These are phyloP conservation scores for Zalaria obscura DNA, from an alignment of 2,329 filamentous ascomycete species.

Conservation along the genomic window DNA sequence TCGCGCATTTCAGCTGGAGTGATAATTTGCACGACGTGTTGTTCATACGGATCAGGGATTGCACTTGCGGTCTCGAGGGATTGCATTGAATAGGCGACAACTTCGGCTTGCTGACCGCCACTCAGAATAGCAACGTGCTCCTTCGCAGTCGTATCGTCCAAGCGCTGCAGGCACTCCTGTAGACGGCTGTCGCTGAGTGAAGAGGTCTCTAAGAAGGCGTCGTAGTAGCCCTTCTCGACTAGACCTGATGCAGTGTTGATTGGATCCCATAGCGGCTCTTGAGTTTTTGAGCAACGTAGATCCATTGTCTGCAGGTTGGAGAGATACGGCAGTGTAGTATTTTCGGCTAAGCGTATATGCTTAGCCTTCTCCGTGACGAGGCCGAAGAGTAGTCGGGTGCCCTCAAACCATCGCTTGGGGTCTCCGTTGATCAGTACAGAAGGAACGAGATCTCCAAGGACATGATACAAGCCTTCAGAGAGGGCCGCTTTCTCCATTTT, in stretches of 20 bases:
- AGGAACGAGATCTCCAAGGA: slow-evolving; percentile 16
- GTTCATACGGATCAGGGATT: neutral
- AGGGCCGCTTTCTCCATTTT: slow-evolving; percentile 18
- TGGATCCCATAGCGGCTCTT: too few relatives aligned
- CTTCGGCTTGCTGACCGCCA: too few relatives aligned
- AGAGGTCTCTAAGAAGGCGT: too few relatives aligned
- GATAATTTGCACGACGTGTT: neutral
- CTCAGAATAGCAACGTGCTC: too few relatives aligned
- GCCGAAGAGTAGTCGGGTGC: slow-evolving; percentile 20
- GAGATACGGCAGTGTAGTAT: slow-evolving; percentile 11
- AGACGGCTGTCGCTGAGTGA: too few relatives aligned
- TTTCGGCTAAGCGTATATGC: slow-evolving; percentile 5
- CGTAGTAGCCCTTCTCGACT: too few relatives aligned
- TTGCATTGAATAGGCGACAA: too few relatives aligned
- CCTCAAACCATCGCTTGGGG: slow-evolving; percentile 17
- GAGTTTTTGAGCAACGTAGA: slow-evolving; percentile 10
- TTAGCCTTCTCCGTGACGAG: slow-evolving; percentile 21
- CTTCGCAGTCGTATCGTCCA: neutral
- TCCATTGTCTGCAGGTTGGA: slow-evolving; percentile 14
- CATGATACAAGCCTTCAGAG: slow-evolving; percentile 15
- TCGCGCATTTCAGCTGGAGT: slow-evolving; percentile 11
- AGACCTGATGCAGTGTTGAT: too few relatives aligned
- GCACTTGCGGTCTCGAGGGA: neutral
- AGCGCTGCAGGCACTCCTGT: neutral
- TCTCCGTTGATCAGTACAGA: slow-evolving; percentile 14